Evolutionary conservation across 1,284 basidiomycete genomes (phyloP).

Genomic region (Rhodotorula sp.): DNA sequence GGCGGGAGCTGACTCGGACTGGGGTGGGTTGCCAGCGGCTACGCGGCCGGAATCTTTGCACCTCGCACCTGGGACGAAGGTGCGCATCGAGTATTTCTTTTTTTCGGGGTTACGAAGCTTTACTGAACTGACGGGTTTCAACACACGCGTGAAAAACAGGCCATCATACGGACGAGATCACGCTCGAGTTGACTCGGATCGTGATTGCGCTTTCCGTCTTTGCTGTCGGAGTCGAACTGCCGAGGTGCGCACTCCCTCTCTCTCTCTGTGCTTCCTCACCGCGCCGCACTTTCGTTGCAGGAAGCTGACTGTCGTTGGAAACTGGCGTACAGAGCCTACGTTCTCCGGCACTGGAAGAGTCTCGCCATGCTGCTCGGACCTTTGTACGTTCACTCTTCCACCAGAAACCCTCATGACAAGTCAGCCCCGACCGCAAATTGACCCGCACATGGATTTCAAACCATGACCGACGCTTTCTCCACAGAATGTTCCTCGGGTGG

Average conservation of each 20-base stretch:
- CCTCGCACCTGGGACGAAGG: conserved; percentile 74
- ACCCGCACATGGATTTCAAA: conserved; percentile 43
- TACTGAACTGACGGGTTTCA: conserved; percentile 45
- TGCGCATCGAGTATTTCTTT: not conserved
- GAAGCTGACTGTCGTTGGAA: too few species aligned
- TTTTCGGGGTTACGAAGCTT: too few species aligned
- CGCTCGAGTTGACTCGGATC: conserved; percentile 82
- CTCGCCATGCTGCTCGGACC: conserved; percentile 72
- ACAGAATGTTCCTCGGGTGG: conserved; percentile 45
- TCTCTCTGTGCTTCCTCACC: not conserved
- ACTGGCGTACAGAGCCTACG: conserved; percentile 61
- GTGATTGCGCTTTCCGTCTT: conserved; percentile 97
- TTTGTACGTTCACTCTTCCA: conserved; percentile 20
- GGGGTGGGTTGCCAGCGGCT: conserved; percentile 57
- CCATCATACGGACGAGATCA: conserved; percentile 47
- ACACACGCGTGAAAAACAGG: conserved; percentile 46
- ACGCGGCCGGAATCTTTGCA: conserved; percentile 79
- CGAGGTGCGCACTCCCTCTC: conserved; percentile 57
- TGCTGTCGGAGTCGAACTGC: conserved; percentile 90
- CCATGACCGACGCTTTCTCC: not conserved
- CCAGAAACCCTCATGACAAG: too few species aligned
- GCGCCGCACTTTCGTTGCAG: not conserved
- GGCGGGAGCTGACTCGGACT: not conserved
- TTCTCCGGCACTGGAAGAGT: conserved; percentile 85
- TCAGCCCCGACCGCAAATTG: too few species aligned